Base-by-base conservation (phyloP, 345 rosid genomes). In the Cochlearia excelsa region DNA sequence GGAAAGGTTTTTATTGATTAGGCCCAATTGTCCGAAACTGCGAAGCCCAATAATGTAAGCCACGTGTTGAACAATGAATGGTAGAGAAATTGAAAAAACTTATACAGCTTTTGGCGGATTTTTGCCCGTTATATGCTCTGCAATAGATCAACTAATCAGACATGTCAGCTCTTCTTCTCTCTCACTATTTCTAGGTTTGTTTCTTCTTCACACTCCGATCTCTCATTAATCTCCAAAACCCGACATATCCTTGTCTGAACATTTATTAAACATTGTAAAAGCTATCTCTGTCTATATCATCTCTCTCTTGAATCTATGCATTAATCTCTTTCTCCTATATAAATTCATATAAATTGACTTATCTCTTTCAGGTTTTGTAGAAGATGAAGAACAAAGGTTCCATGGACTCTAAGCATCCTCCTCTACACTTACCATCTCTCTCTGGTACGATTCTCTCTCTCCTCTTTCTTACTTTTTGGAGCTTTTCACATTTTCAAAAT, bases 111-210 rank as follows among this genome's bases (percentile, higher is more conserved):
- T 46, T 46, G 67, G 66, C 61, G 45, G 55, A 68, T 16, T 53
- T 68, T 60, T 68, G 67, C 73, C 61, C 61, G 61, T 52, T 60
- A 46, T 54, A 69, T 61, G 57, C 62, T 61, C 73, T 69, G 62
- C 51, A 54, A 61, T 47, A 67, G 47, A 40, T 6, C 68, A 47
- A 48, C 45, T 48, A 51, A 61, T 28, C 68, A 69, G 46, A 61
- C 52, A 62, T 69, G 73, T 61, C 73, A 69, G 67, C 57, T 53
- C 39, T 16, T 27, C 73, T 55, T 39, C 56, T 54, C 55, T 61
- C 56, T 61, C 60, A 28, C 51, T 68, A 16, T 54, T 69, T 53
- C 72, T 52, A 40, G 72, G 72, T 68, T 68, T 60, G 73, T 61
- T 6, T 34, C 52, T 50, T 47, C 63, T 61, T 48, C 57, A 33